Base-by-base conservation (phyloP, 345 rosid genomes). In the Eucalyptus melliodora region DNA sequence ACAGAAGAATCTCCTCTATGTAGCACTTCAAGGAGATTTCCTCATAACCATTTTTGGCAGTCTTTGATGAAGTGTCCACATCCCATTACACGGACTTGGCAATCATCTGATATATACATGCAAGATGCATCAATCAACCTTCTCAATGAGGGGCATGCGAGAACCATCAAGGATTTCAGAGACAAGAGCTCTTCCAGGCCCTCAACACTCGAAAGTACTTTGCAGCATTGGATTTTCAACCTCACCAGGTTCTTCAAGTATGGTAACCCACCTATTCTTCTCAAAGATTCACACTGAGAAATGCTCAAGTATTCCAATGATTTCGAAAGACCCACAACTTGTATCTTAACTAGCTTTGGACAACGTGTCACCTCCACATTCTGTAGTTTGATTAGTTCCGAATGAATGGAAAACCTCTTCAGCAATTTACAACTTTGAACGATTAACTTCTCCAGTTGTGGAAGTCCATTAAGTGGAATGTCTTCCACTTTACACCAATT, bases 161-260 rank as follows among this genome's bases (percentile, higher is more conserved):
- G n/a, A n/a, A 59, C 65, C 3, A 5, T 1, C 65, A 24, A 59
- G 27, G 0, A 0, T 24, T 24, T 0, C 0, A 23, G 0, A 59
- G 15, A 59, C 7, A 24, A n/a, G 26, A 53, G 26, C 59, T 53
- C 11, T 2, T 53, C 59, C 19, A 53, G 59, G 59, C 5, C 59
- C 59, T 53, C 65, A 59, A 26, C n/a, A 26, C 5, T 26, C 26
- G n/a, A 24, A 5, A 59, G 65, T 26, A 26, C n/a, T 2, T 1
- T 2, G 13, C 65, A 59, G 1, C 0, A 3, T 2, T 4, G 5
- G 0, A 26, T 59, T 1, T 0, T 5, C 7, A 59, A 59, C 0
- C 0, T 59, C n/a, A 5, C 0, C 0, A 59, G 15, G 13, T 59
- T 59, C 65, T 59, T 59, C n/a, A 24, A 10, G 15, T 59, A 10